phyloP scores from a whole-genome alignment of 768 basidiomycete species.

The Auricularia auricula-judae region DNA sequence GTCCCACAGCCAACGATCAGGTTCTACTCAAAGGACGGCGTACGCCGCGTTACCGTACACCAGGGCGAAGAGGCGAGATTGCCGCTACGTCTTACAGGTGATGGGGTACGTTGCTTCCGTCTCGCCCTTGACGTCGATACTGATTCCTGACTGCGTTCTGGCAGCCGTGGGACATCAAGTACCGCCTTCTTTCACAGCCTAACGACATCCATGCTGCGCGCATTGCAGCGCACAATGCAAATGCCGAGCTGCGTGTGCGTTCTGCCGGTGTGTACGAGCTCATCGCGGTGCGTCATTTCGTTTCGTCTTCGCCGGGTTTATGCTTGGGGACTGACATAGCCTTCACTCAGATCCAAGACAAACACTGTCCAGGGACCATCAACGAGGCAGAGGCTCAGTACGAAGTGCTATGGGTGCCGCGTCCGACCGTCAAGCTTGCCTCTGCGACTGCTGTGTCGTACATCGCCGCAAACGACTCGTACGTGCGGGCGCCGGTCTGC shows the following conservation, averaged over 20 bases:
- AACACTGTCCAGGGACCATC: slow-evolving; percentile 74
- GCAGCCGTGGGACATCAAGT: slow-evolving; percentile 84
- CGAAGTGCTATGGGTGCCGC: slow-evolving; percentile 66
- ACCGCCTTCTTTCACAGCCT: slow-evolving; percentile 41
- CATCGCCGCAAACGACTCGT: slow-evolving; percentile 58
- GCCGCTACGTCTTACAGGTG: slow-evolving; percentile 81
- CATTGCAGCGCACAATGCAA: slow-evolving; percentile 39
- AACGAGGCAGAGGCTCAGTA: slow-evolving; percentile 49
- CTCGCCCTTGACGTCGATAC: not conserved
- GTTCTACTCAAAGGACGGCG: slow-evolving; percentile 62
- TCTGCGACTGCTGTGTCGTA: slow-evolving; percentile 42
- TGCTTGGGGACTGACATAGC: slow-evolving; percentile 3
- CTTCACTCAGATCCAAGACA: slow-evolving; percentile 54
- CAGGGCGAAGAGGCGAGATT: slow-evolving; percentile 64
- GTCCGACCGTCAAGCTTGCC: slow-evolving; percentile 64
- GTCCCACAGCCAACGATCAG: slow-evolving; percentile 63
- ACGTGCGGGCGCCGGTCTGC: slow-evolving; percentile 69
- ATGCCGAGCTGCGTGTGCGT: slow-evolving; percentile 63
- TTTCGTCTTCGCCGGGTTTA: not conserved
- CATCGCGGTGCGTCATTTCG: slow-evolving; percentile 36
- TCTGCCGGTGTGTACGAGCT: slow-evolving; percentile 71
- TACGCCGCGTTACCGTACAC: slow-evolving; percentile 51
- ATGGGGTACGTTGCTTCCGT: slow-evolving; percentile 47
- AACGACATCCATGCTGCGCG: slow-evolving; percentile 28
- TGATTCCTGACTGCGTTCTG: not conserved